Evolutionary conservation across 2,329 filamentous ascomycete genomes (phyloP).

Genomic region (Aspergillus sp.): DNA sequence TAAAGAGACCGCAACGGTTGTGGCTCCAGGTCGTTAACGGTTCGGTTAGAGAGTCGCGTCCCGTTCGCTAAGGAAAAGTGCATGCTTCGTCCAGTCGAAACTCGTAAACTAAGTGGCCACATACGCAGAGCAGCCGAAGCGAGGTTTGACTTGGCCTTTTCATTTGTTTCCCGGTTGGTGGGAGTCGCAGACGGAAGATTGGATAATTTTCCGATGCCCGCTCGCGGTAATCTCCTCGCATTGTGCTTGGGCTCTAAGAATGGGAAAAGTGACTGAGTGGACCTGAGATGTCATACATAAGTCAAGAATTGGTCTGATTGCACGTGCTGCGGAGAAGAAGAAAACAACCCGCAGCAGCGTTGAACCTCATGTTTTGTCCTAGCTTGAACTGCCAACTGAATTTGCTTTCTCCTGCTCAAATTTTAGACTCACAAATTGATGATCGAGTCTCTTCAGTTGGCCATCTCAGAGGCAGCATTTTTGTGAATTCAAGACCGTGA

Average conservation of each 20-base stretch:
- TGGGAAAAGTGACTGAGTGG: no score
- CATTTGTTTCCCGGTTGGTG: background rate
- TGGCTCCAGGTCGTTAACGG: background rate
- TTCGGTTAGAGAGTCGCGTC: constrained; percentile 5
- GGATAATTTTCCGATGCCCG: background rate
- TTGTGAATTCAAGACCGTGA: background rate
- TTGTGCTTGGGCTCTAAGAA: background rate
- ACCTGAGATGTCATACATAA: background rate
- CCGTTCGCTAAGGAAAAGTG: background rate
- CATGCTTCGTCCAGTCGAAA: background rate
- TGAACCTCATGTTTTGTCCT: background rate
- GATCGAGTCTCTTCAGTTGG: background rate
- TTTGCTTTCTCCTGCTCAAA: background rate
- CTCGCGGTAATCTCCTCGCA: background rate
- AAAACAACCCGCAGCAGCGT: background rate
- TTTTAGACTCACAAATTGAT: background rate
- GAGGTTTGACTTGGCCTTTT: background rate
- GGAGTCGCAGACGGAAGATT: background rate
- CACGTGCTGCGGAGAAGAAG: background rate
- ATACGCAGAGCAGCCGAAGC: background rate
- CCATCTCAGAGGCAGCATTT: background rate
- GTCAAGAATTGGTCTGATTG: background rate
- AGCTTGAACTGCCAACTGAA: background rate
- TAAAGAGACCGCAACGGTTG: background rate
- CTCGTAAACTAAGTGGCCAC: background rate